Evolutionary conservation across 768 basidiomycete species (phyloP), one percentile per base, ranked within the genome.

Genomic region (Aureoboletus auriporus): DNA sequence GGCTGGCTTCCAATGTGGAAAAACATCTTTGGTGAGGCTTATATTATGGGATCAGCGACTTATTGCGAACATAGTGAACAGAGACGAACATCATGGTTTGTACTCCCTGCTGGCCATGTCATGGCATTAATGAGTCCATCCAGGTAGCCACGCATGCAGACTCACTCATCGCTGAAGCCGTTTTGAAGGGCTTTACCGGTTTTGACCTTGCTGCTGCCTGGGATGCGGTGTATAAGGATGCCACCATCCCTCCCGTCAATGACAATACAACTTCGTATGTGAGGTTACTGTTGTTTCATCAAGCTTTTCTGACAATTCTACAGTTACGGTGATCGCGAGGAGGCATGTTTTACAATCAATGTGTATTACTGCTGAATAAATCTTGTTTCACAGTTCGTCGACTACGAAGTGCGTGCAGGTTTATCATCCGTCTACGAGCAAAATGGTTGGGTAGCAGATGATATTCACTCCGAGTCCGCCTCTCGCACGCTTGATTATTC

Each of bases 1-100:
- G 89, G 89, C 4, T 89, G 89, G 86, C 68, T 92, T 33, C 89
- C 89, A 0, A 90, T 91, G 88, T 92, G 89, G 89, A 91, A 90
- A 68, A 91, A 91, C 52, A 76, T 91, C 12, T 79, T 86, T 23
- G 82, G 81, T 79, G 40, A 52, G 71, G 54, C 27, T 23, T 23
- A 23, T 1, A 16, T 38, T 11, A 39, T 27, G 16, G 3, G n/a
- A 36, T 2, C 8, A 12, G 2, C 5, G 12, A 26, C 33, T 26
- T 14, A 23, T 42, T 33, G 30, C 49, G 13, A 53, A 16, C 0
- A 8, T 9, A 11, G 11, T 23, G 8, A 23, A 26, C 41, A 71
- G 86, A 92, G 60, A 90, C 89, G 1, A 92, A 89, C 55, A 89
- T 90, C 56, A 92, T 92, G 89, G 82, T 80, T 47, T 5, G 26